Percentiles rank a stretch among this genome's conserved stretches.
Evolutionary conservation across 345 rosid genomes (phyloP).

Genomic region (Brassica carinata): DNA sequence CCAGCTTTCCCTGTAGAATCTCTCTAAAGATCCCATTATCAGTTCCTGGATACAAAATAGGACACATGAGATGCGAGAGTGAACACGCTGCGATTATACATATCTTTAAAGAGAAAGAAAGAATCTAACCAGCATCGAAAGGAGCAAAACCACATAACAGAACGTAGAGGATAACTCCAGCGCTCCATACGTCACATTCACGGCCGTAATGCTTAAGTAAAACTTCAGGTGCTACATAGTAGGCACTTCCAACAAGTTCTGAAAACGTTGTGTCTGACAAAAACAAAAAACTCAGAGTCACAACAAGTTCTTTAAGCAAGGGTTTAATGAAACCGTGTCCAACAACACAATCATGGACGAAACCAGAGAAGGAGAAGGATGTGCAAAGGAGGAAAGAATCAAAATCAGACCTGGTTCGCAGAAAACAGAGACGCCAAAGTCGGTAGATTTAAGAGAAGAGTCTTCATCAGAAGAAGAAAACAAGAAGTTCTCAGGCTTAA

Average conservation of each 20-base stretch:
- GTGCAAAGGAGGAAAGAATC: not conserved
- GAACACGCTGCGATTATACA: not conserved
- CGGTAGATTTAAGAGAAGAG: slow-evolving; percentile 79
- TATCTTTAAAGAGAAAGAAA: not conserved
- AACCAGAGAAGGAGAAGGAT: not conserved
- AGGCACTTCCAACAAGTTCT: slow-evolving; percentile 83
- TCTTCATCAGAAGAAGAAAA: slow-evolving; percentile 60
- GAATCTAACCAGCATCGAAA: slow-evolving; percentile 68
- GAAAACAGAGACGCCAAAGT: slow-evolving; percentile 80
- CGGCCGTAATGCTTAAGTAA: slow-evolving; percentile 67
- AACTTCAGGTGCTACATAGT: slow-evolving; percentile 83
- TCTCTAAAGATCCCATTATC: slow-evolving; percentile 71
- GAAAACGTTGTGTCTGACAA: slow-evolving; percentile 50
- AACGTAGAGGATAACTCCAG: slow-evolving; percentile 75
- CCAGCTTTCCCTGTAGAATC: slow-evolving; percentile 66
- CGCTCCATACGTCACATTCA: slow-evolving; percentile 84
- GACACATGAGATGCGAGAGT: slow-evolving; percentile 21
- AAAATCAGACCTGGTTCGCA: slow-evolving; percentile 60
- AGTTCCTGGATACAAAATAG: slow-evolving; percentile 50
- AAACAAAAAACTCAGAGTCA: not conserved
- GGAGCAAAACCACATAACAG: slow-evolving; percentile 80
- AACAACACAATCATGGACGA: not conserved
- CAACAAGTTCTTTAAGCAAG: not conserved
- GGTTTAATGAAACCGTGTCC: not conserved
- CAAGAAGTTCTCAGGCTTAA: slow-evolving; percentile 85